Percentiles rank a stretch among this genome's conserved stretches.
Evolutionary conservation across 805 yeast genomes (phyloP).

Genomic region (Candida quercuum): DNA sequence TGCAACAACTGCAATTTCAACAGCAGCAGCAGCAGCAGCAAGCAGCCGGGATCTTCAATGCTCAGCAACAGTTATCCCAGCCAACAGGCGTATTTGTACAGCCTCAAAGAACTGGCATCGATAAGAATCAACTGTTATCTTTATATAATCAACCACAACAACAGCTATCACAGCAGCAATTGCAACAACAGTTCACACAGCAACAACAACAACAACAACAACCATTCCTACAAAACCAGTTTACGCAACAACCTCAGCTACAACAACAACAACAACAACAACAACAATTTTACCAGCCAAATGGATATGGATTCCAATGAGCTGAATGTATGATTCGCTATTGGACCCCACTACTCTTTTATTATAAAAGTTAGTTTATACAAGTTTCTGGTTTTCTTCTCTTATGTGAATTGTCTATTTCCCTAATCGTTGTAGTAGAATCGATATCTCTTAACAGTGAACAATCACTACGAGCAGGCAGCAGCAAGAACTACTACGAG

Average conservation of each 20-base stretch:
- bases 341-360: too few species aligned
- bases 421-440: too few species aligned
- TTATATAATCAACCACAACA: slow-evolving; percentile 34
- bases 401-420: too few species aligned
- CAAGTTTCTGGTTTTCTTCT: too few species aligned
- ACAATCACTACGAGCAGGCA: too few species aligned
- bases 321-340: neutral
- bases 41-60: slow-evolving; percentile 1
- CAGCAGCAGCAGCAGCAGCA: slow-evolving; percentile 8
- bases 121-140: slow-evolving; percentile 17
- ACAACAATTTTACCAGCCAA: neutral
- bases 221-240: neutral
- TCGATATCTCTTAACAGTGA: too few species aligned
- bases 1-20: slow-evolving; percentile 8
- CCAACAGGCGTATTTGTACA: slow-evolving; percentile 3
- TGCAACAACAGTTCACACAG: slow-evolving; percentile 3
- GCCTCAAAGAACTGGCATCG: slow-evolving; percentile 12
- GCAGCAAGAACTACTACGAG: too few species aligned
- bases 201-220: slow-evolving; percentile 6
- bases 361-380: too few species aligned
- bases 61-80: slow-evolving; percentile 5
- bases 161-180: neutral
- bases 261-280: slow-evolving; percentile 7
- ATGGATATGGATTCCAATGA: neutral
- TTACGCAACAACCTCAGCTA: slow-evolving; percentile 2